Percentiles rank a stretch among this genome's conserved stretches.
These are phyloP conservation scores for Cladobotryum mycophilum DNA, from an alignment of 2,329 filamentous ascomycete species.

Conservation along the genomic window DNA sequence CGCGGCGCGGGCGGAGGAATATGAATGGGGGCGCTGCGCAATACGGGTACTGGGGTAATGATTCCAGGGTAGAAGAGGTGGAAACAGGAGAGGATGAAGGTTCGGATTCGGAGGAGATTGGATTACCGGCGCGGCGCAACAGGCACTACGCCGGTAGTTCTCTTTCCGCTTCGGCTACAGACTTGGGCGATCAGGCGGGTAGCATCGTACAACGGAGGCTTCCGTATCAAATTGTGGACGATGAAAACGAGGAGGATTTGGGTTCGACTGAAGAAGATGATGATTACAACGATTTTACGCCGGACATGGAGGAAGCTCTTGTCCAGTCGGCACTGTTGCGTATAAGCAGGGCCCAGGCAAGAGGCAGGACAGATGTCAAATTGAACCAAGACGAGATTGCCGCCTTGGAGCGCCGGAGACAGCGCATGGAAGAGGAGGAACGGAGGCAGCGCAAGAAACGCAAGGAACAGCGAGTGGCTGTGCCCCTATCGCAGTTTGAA, in stretches of 20 bases:
- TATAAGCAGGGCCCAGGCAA: constrained; percentile 70
- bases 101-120: constrained; percentile 50
- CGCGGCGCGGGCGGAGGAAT: constrained; percentile 72
- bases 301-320: constrained; percentile 65
- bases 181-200: constrained; percentile 41
- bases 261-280: constrained; percentile 19
- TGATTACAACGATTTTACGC: constrained; percentile 43
- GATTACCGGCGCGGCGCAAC: constrained; percentile 37
- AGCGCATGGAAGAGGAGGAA: constrained; percentile 48
- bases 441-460: constrained; percentile 32
- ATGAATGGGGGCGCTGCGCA: constrained; percentile 42
- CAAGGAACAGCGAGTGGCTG: constrained; percentile 43
- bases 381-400: constrained; percentile 74
- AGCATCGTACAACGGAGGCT: constrained; percentile 24
- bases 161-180: constrained; percentile 54
- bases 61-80: constrained; percentile 58
- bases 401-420: constrained; percentile 64
- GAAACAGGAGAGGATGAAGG: constrained; percentile 54
- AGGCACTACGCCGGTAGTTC: constrained; percentile 53
- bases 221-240: constrained; percentile 14
- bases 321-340: constrained; percentile 73
- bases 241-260: constrained; percentile 29
- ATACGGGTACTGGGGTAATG: constrained; percentile 29
- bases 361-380: constrained; percentile 72
- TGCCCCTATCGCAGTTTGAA: constrained; percentile 48